phyloP scores from a whole-genome alignment of 345 rosid genomes.

The Corymbia maculata region DNA sequence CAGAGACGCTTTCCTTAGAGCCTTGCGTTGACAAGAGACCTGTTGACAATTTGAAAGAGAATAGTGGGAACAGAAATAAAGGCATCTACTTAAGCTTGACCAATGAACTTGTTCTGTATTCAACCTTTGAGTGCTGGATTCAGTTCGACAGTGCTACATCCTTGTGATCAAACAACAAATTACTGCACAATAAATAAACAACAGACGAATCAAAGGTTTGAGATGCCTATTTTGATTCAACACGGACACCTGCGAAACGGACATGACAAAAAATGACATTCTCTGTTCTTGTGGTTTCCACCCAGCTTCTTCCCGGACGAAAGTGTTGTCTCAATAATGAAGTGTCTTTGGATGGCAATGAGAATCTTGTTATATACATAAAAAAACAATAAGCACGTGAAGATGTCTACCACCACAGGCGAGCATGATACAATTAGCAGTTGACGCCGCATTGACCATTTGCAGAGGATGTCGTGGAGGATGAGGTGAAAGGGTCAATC shows the following conservation, averaged over 20 bases:
- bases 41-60: background rate
- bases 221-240: background rate
- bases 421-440: conserved; percentile 12
- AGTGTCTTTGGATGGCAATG: background rate
- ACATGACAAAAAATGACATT: background rate
- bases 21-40: background rate
- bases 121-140: background rate
- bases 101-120: background rate
- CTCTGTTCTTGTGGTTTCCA: background rate
- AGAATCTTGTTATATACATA: conserved; percentile 14
- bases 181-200: background rate
- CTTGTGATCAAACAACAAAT: background rate
- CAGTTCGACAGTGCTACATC: background rate
- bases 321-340: background rate
- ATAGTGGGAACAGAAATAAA: background rate
- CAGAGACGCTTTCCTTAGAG: background rate
- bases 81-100: background rate
- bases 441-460: conserved; percentile 72
- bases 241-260: background rate
- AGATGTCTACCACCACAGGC: background rate
- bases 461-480: conserved; percentile 31
- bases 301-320: background rate
- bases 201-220: background rate
- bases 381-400: background rate
- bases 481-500: conserved; percentile 71